phyloP scores from a whole-genome alignment of 2,329 filamentous ascomycete species.

The Thelonectria blattea region DNA sequence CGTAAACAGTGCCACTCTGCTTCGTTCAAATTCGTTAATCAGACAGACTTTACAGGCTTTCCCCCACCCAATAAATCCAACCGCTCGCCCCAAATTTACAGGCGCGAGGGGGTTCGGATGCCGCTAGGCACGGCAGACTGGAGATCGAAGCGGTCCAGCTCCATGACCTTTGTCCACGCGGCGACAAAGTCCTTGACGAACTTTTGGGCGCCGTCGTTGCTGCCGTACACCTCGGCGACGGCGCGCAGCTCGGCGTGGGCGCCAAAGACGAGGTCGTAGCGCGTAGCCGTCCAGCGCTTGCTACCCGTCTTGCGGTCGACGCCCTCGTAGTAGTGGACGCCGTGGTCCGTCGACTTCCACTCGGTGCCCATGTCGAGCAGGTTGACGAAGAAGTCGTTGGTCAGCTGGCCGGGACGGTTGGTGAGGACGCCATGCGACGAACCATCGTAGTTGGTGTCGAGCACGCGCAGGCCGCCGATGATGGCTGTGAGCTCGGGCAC shows the following conservation, averaged over 20 bases:
- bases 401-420: slow-evolving; percentile 68
- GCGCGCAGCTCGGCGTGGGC: slow-evolving; percentile 76
- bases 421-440: slow-evolving; percentile 73
- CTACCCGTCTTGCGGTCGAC: slow-evolving; percentile 69
- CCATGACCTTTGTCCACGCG: slow-evolving; percentile 78
- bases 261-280: slow-evolving; percentile 73
- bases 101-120: slow-evolving; percentile 3
- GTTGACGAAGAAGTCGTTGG: slow-evolving; percentile 84
- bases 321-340: slow-evolving; percentile 66
- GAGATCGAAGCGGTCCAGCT: slow-evolving; percentile 71
- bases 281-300: slow-evolving; percentile 73
- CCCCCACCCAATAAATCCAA: too few relatives aligned
- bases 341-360: slow-evolving; percentile 58
- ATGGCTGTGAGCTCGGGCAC: slow-evolving; percentile 74
- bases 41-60: background rate
- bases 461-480: slow-evolving; percentile 72
- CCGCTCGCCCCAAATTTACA: too few relatives aligned
- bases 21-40: background rate
- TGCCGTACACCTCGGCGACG: slow-evolving; percentile 72
- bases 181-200: slow-evolving; percentile 74
- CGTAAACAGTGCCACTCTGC: background rate
- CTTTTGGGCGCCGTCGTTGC: slow-evolving; percentile 63
- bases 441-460: slow-evolving; percentile 75
- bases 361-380: slow-evolving; percentile 70
- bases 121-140: slow-evolving; percentile 2